Evolutionary conservation across 352 stramenopile species (phyloP).

Genomic region (Thraustotheca clavata): DNA sequence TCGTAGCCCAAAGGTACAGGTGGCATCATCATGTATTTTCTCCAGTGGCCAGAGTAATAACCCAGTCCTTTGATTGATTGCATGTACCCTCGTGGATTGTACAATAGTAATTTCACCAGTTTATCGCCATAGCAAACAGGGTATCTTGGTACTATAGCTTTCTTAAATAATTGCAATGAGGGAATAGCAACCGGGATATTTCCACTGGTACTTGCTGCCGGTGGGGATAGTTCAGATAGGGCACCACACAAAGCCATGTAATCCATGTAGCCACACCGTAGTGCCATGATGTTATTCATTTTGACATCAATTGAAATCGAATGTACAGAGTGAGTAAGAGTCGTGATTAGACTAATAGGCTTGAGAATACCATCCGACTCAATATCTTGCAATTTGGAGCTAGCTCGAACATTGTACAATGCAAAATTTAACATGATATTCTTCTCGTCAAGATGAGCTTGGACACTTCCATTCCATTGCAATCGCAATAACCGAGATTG

Average conservation of each 20-base stretch:
- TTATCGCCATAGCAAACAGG: background rate
- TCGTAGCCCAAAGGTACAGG: background rate
- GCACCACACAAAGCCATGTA: conserved; percentile 57
- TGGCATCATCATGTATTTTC: conserved; percentile 17
- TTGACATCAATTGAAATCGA: conserved; percentile 46
- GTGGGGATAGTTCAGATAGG: conserved; percentile 38
- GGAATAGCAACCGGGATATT: no score
- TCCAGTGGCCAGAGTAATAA: conserved; percentile 8
- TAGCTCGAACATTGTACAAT: conserved; percentile 1
- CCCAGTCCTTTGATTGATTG: conserved; percentile 9
- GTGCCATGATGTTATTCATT: conserved; percentile 68
- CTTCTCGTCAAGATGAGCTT: conserved; percentile 35
- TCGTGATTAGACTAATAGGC: conserved; percentile 53
- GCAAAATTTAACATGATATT: background rate
- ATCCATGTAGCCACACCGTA: conserved; percentile 79
- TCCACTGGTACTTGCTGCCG: background rate
- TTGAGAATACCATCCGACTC: conserved; percentile 31
- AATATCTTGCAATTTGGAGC: conserved; percentile 7
- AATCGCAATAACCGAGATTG: conserved; percentile 70
- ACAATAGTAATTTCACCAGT: background rate
- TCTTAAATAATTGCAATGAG: no score
- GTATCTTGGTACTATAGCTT: background rate
- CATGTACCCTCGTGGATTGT: background rate
- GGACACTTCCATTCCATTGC: conserved; percentile 65
- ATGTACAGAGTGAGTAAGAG: background rate